Evolutionary conservation across 2,329 filamentous ascomycete species (phyloP).

Genomic region (Fusarium burgessii): DNA sequence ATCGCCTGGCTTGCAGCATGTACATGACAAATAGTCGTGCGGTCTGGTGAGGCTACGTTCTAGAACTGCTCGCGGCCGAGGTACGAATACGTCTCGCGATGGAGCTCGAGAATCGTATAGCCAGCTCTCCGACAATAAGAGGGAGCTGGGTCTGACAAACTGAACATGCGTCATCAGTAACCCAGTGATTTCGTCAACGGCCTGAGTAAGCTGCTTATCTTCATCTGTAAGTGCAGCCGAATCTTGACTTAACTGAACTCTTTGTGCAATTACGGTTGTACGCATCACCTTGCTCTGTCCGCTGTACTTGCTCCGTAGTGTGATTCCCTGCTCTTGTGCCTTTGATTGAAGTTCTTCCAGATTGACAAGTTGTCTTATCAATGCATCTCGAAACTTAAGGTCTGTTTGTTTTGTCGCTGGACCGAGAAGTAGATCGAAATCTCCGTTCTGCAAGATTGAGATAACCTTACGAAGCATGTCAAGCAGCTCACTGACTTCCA

Average conservation of each 20-base stretch:
- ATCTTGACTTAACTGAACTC: slow-evolving; percentile 82
- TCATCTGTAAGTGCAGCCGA: slow-evolving; percentile 76
- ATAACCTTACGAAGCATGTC: slow-evolving; percentile 46
- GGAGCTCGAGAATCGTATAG: slow-evolving; percentile 79
- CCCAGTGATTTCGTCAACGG: slow-evolving; percentile 65
- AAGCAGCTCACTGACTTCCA: slow-evolving; percentile 54
- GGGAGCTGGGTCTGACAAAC: slow-evolving; percentile 49
- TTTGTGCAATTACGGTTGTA: slow-evolving; percentile 83
- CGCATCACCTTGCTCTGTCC: slow-evolving; percentile 76
- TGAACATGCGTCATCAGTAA: slow-evolving; percentile 45
- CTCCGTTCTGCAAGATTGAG: slow-evolving; percentile 51
- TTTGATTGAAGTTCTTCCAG: slow-evolving; percentile 60
- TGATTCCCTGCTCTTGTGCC: slow-evolving; percentile 58
- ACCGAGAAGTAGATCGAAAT: slow-evolving; percentile 52
- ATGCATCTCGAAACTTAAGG: slow-evolving; percentile 47
- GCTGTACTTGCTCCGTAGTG: slow-evolving; percentile 80
- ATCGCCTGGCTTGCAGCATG: slow-evolving; percentile 69
- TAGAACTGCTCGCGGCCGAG: slow-evolving; percentile 75
- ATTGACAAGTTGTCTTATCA: slow-evolving; percentile 58
- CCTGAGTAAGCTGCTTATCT: slow-evolving; percentile 76
- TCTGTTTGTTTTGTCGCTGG: slow-evolving; percentile 50
- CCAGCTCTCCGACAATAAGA: slow-evolving; percentile 78
- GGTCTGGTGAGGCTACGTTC: slow-evolving; percentile 79
- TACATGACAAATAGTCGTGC: slow-evolving; percentile 81
- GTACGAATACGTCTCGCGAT: slow-evolving; percentile 79